Conservation (phyloP, 2,329 filamentous ascomycete species). For the Fusarium ambrosium region DNA sequence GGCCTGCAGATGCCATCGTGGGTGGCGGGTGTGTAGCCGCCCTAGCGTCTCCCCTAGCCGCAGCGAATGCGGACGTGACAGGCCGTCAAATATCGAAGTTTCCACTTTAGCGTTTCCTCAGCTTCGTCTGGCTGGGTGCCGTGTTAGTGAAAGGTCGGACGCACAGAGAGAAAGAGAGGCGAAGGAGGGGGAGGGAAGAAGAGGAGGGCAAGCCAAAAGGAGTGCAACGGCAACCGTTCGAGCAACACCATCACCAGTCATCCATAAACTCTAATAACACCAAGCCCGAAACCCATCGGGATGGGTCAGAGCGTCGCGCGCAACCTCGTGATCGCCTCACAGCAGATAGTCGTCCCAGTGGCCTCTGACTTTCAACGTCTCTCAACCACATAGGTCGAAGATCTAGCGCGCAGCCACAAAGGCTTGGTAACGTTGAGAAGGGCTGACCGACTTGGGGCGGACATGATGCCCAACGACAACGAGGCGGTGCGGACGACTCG, state of each 20-base stretch:
- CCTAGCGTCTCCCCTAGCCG: constrained; percentile 45
- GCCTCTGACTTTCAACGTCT: constrained; percentile 46
- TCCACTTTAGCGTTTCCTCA: constrained; percentile 35
- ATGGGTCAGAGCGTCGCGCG: constrained; percentile 44
- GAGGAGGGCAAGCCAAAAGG: constrained; percentile 30
- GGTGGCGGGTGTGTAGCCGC: constrained; percentile 49
- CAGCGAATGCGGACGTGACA: constrained; percentile 44
- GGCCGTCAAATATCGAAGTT: constrained; percentile 41
- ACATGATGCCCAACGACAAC: constrained; percentile 20
- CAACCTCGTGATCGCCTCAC: constrained; percentile 45
- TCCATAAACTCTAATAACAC: constrained; percentile 44
- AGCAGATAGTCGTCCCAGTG: constrained; percentile 30
- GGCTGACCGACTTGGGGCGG: constrained; percentile 26
- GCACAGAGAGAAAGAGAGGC: neutral
- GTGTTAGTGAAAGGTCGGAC: neutral
- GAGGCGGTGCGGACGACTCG: neutral
- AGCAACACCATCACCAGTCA: constrained; percentile 35
- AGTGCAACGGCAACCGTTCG: constrained; percentile 29
- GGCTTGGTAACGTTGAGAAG: constrained; percentile 36
- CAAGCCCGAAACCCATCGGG: constrained; percentile 46
- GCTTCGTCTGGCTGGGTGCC: constrained; percentile 20
- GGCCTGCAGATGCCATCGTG: constrained; percentile 43
- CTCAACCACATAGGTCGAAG: constrained; percentile 23
- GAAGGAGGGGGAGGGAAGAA: neutral
- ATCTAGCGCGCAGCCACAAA: constrained; percentile 36